phyloP scores from a whole-genome alignment of 257 asterid genomes.

The Solanum medicagineum region DNA sequence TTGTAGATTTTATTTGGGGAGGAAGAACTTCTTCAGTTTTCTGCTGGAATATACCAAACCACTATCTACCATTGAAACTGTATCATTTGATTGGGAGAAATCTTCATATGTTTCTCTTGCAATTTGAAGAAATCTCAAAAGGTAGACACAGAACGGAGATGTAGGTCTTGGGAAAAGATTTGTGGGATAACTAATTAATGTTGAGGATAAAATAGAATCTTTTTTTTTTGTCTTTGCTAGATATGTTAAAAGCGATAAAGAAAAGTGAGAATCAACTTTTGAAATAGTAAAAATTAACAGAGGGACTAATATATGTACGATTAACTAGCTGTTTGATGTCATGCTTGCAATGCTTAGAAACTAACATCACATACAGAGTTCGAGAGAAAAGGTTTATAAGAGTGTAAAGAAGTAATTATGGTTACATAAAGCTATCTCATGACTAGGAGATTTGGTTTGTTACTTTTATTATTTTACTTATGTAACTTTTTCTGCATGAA shows the following conservation, averaged over 20 bases:
- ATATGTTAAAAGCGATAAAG: not conserved
- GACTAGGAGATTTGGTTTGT: too few relatives aligned
- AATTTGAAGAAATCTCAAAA: conserved; percentile 43
- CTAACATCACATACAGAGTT: too few relatives aligned
- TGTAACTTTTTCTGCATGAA: too few relatives aligned
- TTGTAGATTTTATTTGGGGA: not conserved
- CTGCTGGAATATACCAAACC: not conserved
- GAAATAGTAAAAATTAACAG: too few relatives aligned
- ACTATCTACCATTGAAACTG: not conserved
- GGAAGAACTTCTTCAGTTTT: not conserved
- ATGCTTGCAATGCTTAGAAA: too few relatives aligned
- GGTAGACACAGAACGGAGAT: conserved; percentile 79
- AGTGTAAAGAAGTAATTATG: not conserved
- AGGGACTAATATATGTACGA: not conserved
- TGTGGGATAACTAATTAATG: not conserved
- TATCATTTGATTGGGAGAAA: not conserved
- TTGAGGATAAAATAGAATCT: not conserved
- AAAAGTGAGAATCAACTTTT: not conserved
- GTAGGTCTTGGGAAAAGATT: not conserved
- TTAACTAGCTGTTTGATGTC: too few relatives aligned
- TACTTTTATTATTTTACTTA: too few relatives aligned
- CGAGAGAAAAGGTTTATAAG: too few relatives aligned
- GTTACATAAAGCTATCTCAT: not conserved
- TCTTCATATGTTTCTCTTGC: not conserved
- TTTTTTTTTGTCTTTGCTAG: not conserved